Conservation (phyloP, 768 basidiomycete species). For the Symmetrospora coprosmae region DNA sequence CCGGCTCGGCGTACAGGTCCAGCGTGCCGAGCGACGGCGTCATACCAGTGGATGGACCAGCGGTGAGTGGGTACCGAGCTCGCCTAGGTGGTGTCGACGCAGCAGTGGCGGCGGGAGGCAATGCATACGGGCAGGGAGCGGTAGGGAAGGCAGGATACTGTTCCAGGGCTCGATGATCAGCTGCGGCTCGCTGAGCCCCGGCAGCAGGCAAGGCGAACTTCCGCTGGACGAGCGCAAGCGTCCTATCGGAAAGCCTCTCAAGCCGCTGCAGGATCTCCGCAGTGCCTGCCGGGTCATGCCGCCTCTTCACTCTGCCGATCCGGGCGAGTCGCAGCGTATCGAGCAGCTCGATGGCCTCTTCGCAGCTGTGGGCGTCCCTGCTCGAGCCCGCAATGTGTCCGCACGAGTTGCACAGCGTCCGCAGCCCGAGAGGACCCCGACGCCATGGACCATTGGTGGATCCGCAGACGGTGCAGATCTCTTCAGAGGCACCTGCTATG, state of each 20-base stretch:
- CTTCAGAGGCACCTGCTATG: no score
- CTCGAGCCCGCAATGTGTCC: not conserved
- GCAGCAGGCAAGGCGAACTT: not conserved
- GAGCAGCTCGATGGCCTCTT: not conserved
- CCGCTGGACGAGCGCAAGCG: not conserved
- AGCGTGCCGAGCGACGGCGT: no score
- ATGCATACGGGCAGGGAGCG: no score
- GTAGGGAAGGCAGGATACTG: no score
- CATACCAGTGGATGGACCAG: no score
- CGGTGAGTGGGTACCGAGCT: no score
- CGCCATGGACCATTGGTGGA: not conserved
- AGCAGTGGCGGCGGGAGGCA: no score
- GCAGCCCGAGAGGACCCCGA: not conserved
- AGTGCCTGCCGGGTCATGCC: not conserved
- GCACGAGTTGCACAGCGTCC: slow-evolving; percentile 5
- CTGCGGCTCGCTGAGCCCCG: no score
- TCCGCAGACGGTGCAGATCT: not conserved
- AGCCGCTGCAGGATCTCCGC: not conserved
- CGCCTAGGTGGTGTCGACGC: no score
- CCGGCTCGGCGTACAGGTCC: no score
- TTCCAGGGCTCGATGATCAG: no score
- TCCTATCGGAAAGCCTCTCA: not conserved
- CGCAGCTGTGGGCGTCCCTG: not conserved
- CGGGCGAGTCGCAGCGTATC: not conserved
- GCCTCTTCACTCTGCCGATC: not conserved